Evolutionary conservation across 805 yeast genomes (phyloP).

Genomic region (Ogataea polymorpha): DNA sequence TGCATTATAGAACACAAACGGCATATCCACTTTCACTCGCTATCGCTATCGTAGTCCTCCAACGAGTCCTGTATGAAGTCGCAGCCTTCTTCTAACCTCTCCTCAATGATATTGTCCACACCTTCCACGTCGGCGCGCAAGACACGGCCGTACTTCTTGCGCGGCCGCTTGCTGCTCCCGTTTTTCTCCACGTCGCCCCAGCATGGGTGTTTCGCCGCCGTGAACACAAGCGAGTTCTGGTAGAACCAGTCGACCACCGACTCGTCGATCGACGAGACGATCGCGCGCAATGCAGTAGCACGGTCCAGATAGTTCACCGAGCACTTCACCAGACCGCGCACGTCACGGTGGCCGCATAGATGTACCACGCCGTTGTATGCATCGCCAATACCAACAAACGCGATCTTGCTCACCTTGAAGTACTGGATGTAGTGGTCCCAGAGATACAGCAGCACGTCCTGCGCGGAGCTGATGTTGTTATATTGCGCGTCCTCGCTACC

Average conservation of each 20-base stretch:
- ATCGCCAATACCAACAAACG: slow-evolving; percentile 86
- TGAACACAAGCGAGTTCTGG: slow-evolving; percentile 77
- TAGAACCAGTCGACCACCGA: slow-evolving; percentile 89
- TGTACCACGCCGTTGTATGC: slow-evolving; percentile 85
- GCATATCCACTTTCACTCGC: slow-evolving; percentile 20
- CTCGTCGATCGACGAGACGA: slow-evolving; percentile 87
- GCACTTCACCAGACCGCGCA: slow-evolving; percentile 61
- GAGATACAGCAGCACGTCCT: slow-evolving; percentile 70
- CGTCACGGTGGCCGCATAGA: slow-evolving; percentile 78
- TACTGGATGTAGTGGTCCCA: slow-evolving; percentile 91
- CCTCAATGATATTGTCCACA: slow-evolving; percentile 71
- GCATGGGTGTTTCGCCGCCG: slow-evolving; percentile 70
- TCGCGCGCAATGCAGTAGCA: slow-evolving; percentile 63
- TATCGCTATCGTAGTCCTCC: slow-evolving; percentile 57
- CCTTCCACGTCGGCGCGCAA: slow-evolving; percentile 71
- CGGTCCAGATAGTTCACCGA: slow-evolving; percentile 68
- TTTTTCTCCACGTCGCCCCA: slow-evolving; percentile 54
- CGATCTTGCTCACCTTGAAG: slow-evolving; percentile 66
- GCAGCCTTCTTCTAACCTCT: slow-evolving; percentile 78
- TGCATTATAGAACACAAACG: slow-evolving; percentile 36
- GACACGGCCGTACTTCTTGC: slow-evolving; percentile 90
- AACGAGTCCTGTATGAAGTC: slow-evolving; percentile 80
- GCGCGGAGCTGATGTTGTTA: slow-evolving; percentile 64
- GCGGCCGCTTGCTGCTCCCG: slow-evolving; percentile 59
- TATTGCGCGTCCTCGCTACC: slow-evolving; percentile 48